A percentile compares a stretch with the other conserved stretches of the same genome.
phyloP scores from a whole-genome alignment of 2,329 filamentous ascomycete genomes.

The Metarhizium album region DNA sequence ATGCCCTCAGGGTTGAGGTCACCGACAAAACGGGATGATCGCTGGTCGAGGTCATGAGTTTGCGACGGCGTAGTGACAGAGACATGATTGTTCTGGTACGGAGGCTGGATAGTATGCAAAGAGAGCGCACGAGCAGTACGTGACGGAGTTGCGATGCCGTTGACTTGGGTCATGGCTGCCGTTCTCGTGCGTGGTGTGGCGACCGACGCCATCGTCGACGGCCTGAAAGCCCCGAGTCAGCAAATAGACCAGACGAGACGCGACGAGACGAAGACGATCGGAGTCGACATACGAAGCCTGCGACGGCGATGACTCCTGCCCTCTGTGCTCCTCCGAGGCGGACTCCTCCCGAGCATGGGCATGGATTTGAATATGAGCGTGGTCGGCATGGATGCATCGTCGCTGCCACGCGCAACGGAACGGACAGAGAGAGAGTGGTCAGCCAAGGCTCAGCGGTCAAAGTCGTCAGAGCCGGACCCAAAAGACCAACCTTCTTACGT shows the following conservation, averaged over 20 bases:
- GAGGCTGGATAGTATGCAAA: not conserved
- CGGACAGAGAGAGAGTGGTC: conserved; percentile 3
- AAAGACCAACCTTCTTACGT: conserved; percentile 36
- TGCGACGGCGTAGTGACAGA: not conserved
- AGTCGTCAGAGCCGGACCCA: not conserved
- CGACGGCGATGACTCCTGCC: conserved; percentile 16
- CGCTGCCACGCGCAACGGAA: conserved; percentile 20
- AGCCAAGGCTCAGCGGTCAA: not conserved
- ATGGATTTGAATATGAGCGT: too few species aligned
- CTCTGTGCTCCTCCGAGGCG: conserved; percentile 15
- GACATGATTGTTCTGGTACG: not conserved
- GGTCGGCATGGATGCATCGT: conserved; percentile 32
- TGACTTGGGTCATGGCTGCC: conserved; percentile 1
- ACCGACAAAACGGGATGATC: conserved; percentile 41
- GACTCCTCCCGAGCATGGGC: conserved; percentile 18
- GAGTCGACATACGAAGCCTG: conserved; percentile 19
- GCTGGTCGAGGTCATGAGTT: conserved; percentile 5
- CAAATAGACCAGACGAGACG: not conserved
- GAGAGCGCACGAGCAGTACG: not conserved
- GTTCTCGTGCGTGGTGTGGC: conserved; percentile 1
- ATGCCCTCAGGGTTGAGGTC: conserved; percentile 51
- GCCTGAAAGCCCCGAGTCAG: not conserved
- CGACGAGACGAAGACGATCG: not conserved
- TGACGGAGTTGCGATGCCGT: not conserved
- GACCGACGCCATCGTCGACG: not conserved